phyloP scores from a whole-genome alignment of 331 rosid genomes.

The Malus hybrid region DNA sequence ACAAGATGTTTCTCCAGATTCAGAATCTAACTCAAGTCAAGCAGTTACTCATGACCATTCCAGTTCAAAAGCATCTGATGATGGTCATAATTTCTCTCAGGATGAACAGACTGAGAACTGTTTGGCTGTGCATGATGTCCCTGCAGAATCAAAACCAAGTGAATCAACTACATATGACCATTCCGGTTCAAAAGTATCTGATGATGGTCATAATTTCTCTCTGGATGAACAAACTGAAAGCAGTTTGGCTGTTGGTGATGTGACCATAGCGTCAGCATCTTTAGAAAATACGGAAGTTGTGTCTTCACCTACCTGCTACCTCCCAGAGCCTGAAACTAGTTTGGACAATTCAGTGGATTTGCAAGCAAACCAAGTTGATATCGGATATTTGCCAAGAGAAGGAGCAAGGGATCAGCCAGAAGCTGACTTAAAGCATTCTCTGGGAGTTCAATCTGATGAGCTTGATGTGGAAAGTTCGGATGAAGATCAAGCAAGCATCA shows the following conservation, averaged over 20 bases:
- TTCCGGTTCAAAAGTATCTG: constrained; percentile 19
- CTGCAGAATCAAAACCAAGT: constrained; percentile 19
- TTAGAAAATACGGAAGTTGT: constrained; percentile 18
- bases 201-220: constrained; percentile 20
- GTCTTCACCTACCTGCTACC: constrained; percentile 25
- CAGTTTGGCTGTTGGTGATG: constrained; percentile 24
- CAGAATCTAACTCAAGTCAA: constrained; percentile 17
- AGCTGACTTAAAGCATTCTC: constrained; percentile 16
- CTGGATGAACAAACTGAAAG: constrained; percentile 21
- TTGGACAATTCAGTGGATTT: constrained; percentile 26
- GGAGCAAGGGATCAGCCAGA: constrained; percentile 18
- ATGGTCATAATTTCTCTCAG: constrained; percentile 13
- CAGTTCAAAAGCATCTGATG: constrained; percentile 19
- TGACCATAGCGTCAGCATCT: constrained; percentile 18
- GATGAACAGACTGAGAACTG: constrained; percentile 21
- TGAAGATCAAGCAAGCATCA: constrained; percentile 18
- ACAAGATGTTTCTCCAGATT: constrained; percentile 27
- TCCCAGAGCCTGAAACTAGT: constrained; percentile 25
- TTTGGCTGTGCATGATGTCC: constrained; percentile 25
- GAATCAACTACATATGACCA: constrained; percentile 16
- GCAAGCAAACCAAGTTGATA: constrained; percentile 33
- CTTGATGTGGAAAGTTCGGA: constrained; percentile 24
- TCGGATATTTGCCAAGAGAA: constrained; percentile 19
- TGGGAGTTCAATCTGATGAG: constrained; percentile 33
- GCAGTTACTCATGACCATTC: constrained; percentile 15